These are phyloP conservation scores for Vigna reflexopilosa DNA, from an alignment of 306 rosid species.

Conservation along the genomic window DNA sequence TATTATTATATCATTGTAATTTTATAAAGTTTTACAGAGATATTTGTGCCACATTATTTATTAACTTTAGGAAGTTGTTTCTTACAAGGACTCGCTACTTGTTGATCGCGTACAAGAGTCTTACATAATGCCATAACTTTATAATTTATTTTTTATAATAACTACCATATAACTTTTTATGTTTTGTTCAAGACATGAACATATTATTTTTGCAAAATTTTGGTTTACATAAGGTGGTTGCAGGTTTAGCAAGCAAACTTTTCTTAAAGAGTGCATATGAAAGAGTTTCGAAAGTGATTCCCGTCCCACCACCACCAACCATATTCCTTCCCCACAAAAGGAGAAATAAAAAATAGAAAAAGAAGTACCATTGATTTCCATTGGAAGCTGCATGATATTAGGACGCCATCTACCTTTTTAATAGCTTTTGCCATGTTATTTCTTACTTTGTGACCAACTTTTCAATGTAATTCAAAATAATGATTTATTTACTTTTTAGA, in stretches of 20 bases:
- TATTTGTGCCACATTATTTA: constrained; percentile 31
- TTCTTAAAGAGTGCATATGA: constrained; percentile 25
- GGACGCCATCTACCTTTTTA: constrained; percentile 33
- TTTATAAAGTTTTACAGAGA: constrained; percentile 31
- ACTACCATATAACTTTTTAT: neutral
- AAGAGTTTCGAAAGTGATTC: constrained; percentile 38
- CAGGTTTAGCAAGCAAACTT: constrained; percentile 43
- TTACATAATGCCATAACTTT: neutral
- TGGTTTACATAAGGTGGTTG: constrained; percentile 1
- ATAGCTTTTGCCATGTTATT: constrained; percentile 24
- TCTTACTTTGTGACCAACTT: constrained; percentile 23
- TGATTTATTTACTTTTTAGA: neutral
- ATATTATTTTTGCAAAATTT: neutral
- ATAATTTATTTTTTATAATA: neutral
- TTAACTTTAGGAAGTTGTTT: constrained; percentile 50
- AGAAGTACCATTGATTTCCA: constrained; percentile 28
- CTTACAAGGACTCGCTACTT: constrained; percentile 20
- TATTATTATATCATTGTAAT: constrained; percentile 41
- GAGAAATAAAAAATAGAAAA: neutral
- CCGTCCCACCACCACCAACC: constrained; percentile 36
- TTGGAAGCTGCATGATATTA: constrained; percentile 32
- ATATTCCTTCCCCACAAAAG: constrained; percentile 26
- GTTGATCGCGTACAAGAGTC: constrained; percentile 33
- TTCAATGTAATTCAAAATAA: neutral
- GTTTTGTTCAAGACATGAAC: neutral